Conservation (phyloP, 306 rosid species). For the Quercus robur region DNA sequence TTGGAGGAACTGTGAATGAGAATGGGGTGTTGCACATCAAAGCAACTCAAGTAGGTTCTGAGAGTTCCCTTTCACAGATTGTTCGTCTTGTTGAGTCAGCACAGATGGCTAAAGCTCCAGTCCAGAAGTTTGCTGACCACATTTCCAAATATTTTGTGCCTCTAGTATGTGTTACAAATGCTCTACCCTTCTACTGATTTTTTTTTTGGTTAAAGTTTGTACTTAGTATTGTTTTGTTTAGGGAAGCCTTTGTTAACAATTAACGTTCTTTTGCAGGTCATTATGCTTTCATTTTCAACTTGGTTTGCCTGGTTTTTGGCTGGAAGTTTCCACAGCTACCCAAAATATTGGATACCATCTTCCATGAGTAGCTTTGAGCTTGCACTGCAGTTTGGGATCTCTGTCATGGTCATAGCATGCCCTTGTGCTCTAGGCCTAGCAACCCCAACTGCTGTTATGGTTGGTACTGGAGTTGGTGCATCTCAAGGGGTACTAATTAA, state of each 20-base stretch:
- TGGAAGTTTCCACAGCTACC: conserved; percentile 60
- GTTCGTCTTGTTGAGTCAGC: conserved; percentile 86
- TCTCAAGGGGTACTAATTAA: conserved; percentile 84
- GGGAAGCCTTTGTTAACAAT: no score
- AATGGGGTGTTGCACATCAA: conserved; percentile 67
- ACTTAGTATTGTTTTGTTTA: neutral
- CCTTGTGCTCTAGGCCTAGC: conserved; percentile 95
- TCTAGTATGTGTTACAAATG: conserved; percentile 8
- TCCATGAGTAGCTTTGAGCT: conserved; percentile 76
- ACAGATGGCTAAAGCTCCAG: conserved; percentile 94
- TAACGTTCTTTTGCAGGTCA: conserved; percentile 42
- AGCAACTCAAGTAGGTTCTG: conserved; percentile 82
- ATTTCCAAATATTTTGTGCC: conserved; percentile 90
- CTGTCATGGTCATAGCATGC: conserved; percentile 90
- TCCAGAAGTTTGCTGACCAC: conserved; percentile 73
- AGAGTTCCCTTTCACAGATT: conserved; percentile 77
- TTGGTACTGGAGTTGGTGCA: conserved; percentile 93
- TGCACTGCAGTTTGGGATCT: conserved; percentile 88
- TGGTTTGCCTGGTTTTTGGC: conserved; percentile 78
- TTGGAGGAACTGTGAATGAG: conserved; percentile 81
- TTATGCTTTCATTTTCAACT: conserved; percentile 56
- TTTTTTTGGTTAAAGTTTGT: neutral
- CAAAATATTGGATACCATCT: conserved; percentile 72
- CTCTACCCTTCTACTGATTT: neutral
- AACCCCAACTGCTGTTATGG: conserved; percentile 93